Base-by-base conservation (phyloP, 2,329 filamentous ascomycete genomes). In the Botrytis squamosa region DNA sequence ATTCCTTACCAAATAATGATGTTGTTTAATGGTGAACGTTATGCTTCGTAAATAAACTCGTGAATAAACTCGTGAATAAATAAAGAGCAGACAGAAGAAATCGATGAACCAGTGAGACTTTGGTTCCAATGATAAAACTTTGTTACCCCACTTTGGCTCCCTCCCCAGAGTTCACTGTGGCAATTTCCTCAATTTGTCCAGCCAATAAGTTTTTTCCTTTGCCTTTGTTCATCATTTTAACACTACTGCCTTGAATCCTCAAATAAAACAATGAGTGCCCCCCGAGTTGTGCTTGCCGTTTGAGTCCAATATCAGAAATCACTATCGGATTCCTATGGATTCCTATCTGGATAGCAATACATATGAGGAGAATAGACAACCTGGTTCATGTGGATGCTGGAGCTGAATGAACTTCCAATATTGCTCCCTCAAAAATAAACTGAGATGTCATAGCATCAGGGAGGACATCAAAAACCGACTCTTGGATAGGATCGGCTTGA, bases 221-320 rank as follows among this genome's bases (percentile, higher is more conserved):
- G 10, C 12, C 25, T 55, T n/a, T 3, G 6, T 16, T 16, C 12
- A 55, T n/a, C 25, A n/a, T 55, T 55, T 5, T n/a, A 55, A 25
- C 25, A 55, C 49, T 5, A 55, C 12, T 55, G 5, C 10, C 25
- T 55, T n/a, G 49, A 16, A n/a, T 7, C 2, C 25, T 8, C 49
- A 25, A 52, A 55, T 16, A n/a, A n/a, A 55, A 52, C 2, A n/a
- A n/a, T 55, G 49, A n/a, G 49, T 55, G 7, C 25, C 4, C 4
- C 1, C 5, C 1, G 12, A n/a, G 16, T 1, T 55, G 0, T 16
- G 49, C 1, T n/a, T n/a, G 2, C 25, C 49, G 25, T 7, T 16
- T 12, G 25, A n/a, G 12, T 55, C 12, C 14, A 16, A 16, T 16
- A 7, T 55, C 25, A n/a, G 25, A 5, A 55, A 55, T 16, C 12